Percentiles rank a stretch among this genome's conserved stretches.
phyloP scores from a whole-genome alignment of 2,329 filamentous ascomycete species.

The Graphilbum ipis-grandicollis region DNA sequence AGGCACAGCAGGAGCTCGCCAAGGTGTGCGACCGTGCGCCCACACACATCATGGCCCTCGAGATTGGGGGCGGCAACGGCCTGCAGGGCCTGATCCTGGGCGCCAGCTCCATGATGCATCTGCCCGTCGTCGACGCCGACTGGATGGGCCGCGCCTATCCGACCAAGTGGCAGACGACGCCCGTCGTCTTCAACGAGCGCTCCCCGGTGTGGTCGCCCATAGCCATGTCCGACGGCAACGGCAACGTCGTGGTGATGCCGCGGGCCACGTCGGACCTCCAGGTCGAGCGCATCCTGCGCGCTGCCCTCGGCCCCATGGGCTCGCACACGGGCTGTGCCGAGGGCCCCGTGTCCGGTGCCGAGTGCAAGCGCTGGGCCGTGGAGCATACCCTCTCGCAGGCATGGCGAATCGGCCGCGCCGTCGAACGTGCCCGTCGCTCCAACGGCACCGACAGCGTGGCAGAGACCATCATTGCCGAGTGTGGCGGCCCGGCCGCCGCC shows the following conservation, averaged over 20 bases:
- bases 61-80: constrained; percentile 52
- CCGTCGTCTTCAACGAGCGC: constrained; percentile 24
- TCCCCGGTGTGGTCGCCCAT: constrained; percentile 26
- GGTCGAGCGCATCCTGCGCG: constrained; percentile 31
- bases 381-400: constrained; percentile 33
- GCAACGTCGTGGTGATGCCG: constrained; percentile 31
- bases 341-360: constrained; percentile 27
- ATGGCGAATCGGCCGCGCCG: constrained; percentile 43
- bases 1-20: constrained; percentile 34
- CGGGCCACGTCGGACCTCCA: constrained; percentile 26
- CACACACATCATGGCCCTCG: constrained; percentile 34
- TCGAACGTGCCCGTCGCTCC: constrained; percentile 28
- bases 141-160: constrained; percentile 41
- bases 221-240: constrained; percentile 33
- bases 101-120: constrained; percentile 30
- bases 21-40: constrained; percentile 28
- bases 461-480: constrained; percentile 39
- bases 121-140: constrained; percentile 34
- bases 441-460: constrained; percentile 36
- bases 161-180: constrained; percentile 31
- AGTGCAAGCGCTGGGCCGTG: constrained; percentile 32
- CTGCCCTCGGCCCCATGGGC: constrained; percentile 37
- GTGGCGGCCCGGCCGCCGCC: constrained; percentile 32
- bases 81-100: constrained; percentile 39
- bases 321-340: constrained; percentile 31